A percentile compares a stretch with the other conserved stretches of the same genome.
These are phyloP conservation scores for Pythium dissimile DNA, from an alignment of 352 stramenopile genomes.

Conservation along the genomic window DNA sequence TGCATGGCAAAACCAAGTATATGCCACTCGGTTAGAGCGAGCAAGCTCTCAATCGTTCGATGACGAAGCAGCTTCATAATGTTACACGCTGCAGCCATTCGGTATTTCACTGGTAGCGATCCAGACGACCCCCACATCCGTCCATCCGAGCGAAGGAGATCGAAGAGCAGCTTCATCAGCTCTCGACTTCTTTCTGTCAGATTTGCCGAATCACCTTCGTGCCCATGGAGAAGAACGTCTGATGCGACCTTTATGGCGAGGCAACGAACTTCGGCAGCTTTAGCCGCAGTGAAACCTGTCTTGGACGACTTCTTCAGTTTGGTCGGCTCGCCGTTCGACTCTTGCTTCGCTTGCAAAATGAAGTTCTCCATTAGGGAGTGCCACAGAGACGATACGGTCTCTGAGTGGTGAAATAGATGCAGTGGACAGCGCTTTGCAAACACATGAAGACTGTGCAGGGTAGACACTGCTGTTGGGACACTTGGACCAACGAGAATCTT, in stretches of 20 bases:
- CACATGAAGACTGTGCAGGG: slow-evolving; percentile 57
- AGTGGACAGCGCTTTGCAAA: slow-evolving; percentile 52
- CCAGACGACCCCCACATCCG: slow-evolving; percentile 38
- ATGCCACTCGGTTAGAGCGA: slow-evolving; percentile 70
- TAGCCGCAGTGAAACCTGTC: slow-evolving; percentile 6
- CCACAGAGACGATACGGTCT: slow-evolving; percentile 41
- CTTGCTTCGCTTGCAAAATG: slow-evolving; percentile 22
- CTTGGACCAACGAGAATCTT: slow-evolving; percentile 32
- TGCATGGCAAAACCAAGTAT: slow-evolving; percentile 71
- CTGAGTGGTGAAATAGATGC: slow-evolving; percentile 6
- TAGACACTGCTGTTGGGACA: slow-evolving; percentile 23
- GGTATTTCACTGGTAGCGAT: slow-evolving; percentile 41
- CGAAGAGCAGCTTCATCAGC: slow-evolving; percentile 54
- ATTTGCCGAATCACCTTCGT: slow-evolving; percentile 14
- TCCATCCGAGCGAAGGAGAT: slow-evolving; percentile 57
- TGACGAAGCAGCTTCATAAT: slow-evolving; percentile 68
- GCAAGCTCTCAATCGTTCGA: slow-evolving; percentile 41
- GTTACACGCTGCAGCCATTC: slow-evolving; percentile 40
- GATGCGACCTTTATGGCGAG: slow-evolving; percentile 55
- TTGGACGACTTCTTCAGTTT: slow-evolving; percentile 25
- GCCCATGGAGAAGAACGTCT: slow-evolving; percentile 55
- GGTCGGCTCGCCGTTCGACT: not conserved
- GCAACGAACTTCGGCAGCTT: slow-evolving; percentile 47
- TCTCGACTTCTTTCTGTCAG: slow-evolving; percentile 25
- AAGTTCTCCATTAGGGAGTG: slow-evolving; percentile 42